Percentiles rank a stretch among this genome's conserved stretches.
Conservation (phyloP, 495 filamentous ascomycete species). For the Lophiotrema nucula region DNA sequence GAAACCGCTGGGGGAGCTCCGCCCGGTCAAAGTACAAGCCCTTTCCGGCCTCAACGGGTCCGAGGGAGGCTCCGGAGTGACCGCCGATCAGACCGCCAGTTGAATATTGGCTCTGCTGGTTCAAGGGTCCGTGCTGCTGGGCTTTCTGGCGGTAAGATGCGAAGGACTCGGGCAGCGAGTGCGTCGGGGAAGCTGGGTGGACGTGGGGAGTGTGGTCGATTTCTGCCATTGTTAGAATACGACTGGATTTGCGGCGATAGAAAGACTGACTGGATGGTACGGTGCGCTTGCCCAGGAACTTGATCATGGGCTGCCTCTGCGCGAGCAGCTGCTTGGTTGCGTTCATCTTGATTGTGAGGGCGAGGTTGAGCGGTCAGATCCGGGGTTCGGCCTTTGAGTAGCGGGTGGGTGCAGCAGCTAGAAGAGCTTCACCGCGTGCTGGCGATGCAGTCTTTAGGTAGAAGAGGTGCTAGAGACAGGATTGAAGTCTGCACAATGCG, state of each 20-base stretch:
- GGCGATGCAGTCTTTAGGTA: no score
- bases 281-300: conserved; percentile 85
- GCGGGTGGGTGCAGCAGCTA: neutral
- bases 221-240: conserved; percentile 45
- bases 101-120: conserved; percentile 48
- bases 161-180: conserved; percentile 69
- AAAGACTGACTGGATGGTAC: conserved; percentile 64
- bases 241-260: neutral
- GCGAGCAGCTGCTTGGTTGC: conserved; percentile 39
- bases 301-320: conserved; percentile 60
- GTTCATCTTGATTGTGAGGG: conserved; percentile 36
- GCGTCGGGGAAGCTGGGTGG: conserved; percentile 64
- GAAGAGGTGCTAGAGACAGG: neutral
- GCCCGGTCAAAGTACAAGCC: conserved; percentile 86
- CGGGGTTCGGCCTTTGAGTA: conserved; percentile 2
- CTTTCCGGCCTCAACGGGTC: conserved; percentile 64
- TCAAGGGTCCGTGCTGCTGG: conserved; percentile 88
- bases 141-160: conserved; percentile 88
- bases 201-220: conserved; percentile 69
- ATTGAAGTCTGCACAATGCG: neutral
- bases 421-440: no score
- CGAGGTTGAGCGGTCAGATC: no score
- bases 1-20: conserved; percentile 81
- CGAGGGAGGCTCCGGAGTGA: conserved; percentile 63
- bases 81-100: conserved; percentile 61